These are phyloP conservation scores for Lactarius akahatsu DNA, from an alignment of 768 basidiomycete species.

Conservation along the genomic window DNA sequence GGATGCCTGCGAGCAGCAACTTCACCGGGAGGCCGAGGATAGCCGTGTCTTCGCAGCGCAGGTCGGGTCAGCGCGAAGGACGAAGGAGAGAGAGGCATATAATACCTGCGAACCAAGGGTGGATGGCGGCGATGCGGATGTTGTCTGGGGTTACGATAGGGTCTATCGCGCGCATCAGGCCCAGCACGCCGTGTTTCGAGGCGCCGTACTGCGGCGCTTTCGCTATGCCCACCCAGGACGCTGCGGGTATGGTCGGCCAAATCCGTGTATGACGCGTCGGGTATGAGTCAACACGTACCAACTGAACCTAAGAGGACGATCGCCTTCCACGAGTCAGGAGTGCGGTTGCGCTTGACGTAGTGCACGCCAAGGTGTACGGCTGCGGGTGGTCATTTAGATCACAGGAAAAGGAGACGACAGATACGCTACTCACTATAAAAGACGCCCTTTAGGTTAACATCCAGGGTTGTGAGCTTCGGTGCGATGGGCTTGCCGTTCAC, in stretches of 20 bases:
- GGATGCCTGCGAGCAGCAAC: constrained; percentile 34
- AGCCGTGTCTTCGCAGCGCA: constrained; percentile 28
- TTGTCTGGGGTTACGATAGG: constrained; percentile 21
- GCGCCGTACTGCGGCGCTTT: constrained; percentile 33
- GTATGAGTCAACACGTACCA: constrained; percentile 30
- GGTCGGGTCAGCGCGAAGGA: background rate
- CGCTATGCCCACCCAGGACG: constrained; percentile 32
- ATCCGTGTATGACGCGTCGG: background rate
- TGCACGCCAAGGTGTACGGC: constrained; percentile 37
- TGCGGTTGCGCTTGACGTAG: constrained; percentile 32
- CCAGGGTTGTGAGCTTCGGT: constrained; percentile 33
- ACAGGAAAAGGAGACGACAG: background rate
- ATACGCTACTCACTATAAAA: constrained; percentile 34
- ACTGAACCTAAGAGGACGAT: constrained; percentile 39
- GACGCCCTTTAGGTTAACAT: constrained; percentile 36
- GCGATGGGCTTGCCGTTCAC: constrained; percentile 33
- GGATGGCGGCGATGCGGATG: constrained; percentile 34
- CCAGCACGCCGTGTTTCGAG: constrained; percentile 37
- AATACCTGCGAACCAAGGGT: constrained; percentile 38
- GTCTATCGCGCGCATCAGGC: constrained; percentile 33
- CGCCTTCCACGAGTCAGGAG: constrained; percentile 31
- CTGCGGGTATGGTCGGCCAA: constrained; percentile 18
- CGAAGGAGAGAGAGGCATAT: background rate
- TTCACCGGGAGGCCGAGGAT: constrained; percentile 28
- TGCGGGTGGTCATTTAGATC: constrained; percentile 13